Evolutionary conservation across 2,329 filamentous ascomycete genomes (phyloP).

Genomic region (Cladosporium phlei): DNA sequence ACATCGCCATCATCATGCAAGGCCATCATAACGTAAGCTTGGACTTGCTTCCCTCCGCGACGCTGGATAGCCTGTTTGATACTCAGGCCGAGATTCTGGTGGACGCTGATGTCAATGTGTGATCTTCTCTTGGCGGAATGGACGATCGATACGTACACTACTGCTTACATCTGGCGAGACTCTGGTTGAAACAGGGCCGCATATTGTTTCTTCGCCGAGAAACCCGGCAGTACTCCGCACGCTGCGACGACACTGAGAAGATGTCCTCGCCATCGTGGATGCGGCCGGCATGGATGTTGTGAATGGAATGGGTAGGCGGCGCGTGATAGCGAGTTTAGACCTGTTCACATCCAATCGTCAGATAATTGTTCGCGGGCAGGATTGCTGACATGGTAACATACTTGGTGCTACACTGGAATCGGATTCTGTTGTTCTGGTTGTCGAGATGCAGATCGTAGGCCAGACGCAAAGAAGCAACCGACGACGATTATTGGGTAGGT

Average conservation of each 20-base stretch:
- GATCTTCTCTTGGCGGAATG: not conserved
- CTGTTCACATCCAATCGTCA: too few relatives aligned
- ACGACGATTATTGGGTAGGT: too few relatives aligned
- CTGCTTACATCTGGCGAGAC: not conserved
- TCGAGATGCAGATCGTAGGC: too few relatives aligned
- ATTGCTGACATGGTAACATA: too few relatives aligned
- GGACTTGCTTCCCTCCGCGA: not conserved
- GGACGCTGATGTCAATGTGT: not conserved
- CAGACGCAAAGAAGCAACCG: too few relatives aligned
- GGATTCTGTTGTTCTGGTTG: too few relatives aligned
- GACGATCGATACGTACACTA: not conserved
- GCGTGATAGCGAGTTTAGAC: too few relatives aligned
- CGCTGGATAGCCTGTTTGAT: constrained; percentile 3
- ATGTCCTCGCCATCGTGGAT: too few relatives aligned
- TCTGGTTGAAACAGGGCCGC: not conserved
- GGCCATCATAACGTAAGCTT: constrained; percentile 15
- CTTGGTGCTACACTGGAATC: too few relatives aligned
- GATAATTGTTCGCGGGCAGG: too few relatives aligned
- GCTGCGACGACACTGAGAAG: not conserved
- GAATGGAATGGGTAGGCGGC: too few relatives aligned
- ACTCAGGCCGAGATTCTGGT: not conserved
- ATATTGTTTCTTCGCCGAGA: not conserved
- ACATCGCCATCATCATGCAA: constrained; percentile 16
- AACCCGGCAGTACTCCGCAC: not conserved
- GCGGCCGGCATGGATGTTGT: too few relatives aligned